Evolutionary conservation across 257 asterid species (phyloP), one percentile per base, ranked within the genome.

Genomic region (Solanum pennellii): DNA sequence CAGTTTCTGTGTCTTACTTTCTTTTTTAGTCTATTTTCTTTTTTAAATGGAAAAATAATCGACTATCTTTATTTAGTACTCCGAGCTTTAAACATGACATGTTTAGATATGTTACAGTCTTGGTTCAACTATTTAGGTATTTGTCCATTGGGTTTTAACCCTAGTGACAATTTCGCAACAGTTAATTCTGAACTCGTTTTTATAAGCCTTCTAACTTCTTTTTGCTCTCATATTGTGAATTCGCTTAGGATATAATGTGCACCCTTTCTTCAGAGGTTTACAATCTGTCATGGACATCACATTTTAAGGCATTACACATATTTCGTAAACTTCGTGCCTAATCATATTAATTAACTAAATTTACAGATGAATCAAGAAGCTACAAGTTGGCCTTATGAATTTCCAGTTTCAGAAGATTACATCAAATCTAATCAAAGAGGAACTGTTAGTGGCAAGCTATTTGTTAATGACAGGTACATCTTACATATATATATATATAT

Each of bases 351-450:
- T 71, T 31, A 3, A 31, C 14, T 0, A 18, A 79, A 77, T 35
- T 12, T 14, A 20, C 92, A 95, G 98, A 94, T 90, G 95, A 77
- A 27, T 21, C 60, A 83, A 73, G 98, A 95, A 92, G 89, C 37
- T 25, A 80, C 52, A 39, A 90, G 90, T 35, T 94, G 98, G 96
- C 98, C 98, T 8, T 93, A 94, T 76, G 59, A 44, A 74, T 95
- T 95, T 75, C 91, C 95, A 39, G 74, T 73, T 49, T 94, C 97
- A 15, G 42, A 23, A 4, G 95, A 94, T 69, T 94, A 91, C 44
- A 12, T 91, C 21, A 91, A 92, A 85, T 82, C 95, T 6, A 66
- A 89, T 65, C 91, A 89, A 85, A 93, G 98, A 82, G 98, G 96
- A 82, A n/a, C 83, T 4, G 88, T 94, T 45, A 86, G 68, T 5